These are phyloP conservation scores for Ceratobasidium sp. DNA, from an alignment of 1,284 basidiomycete species.

Conservation along the genomic window DNA sequence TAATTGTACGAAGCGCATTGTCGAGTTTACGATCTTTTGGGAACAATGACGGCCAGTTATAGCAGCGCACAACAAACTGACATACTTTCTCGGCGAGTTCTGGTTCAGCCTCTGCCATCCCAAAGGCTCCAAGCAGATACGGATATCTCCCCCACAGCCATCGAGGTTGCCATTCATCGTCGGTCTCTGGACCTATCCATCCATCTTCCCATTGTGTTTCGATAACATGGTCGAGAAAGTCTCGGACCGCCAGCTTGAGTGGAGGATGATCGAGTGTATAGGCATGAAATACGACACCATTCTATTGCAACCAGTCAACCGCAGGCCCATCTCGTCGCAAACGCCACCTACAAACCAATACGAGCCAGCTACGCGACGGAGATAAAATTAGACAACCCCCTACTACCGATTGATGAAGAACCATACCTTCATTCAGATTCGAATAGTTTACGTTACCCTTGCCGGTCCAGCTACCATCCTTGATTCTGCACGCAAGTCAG, in stretches of 20 bases:
- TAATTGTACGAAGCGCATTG: slow-evolving; percentile 55
- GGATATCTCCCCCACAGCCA: slow-evolving; percentile 67
- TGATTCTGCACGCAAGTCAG: neutral
- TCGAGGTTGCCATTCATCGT: slow-evolving; percentile 60
- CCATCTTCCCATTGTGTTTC: slow-evolving; percentile 62
- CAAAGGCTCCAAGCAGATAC: slow-evolving; percentile 62
- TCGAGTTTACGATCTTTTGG: neutral
- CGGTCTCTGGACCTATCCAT: slow-evolving; percentile 63
- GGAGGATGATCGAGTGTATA: slow-evolving; percentile 56
- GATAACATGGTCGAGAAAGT: slow-evolving; percentile 63
- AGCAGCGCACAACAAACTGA: slow-evolving; percentile 52
- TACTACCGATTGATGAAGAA: neutral
- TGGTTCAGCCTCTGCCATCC: slow-evolving; percentile 61
- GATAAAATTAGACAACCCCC: neutral
- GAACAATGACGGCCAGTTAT: slow-evolving; percentile 48
- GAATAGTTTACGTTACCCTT: slow-evolving; percentile 53
- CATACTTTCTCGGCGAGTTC: slow-evolving; percentile 49
- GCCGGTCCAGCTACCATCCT: slow-evolving; percentile 21
- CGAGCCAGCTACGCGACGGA: slow-evolving; percentile 56
- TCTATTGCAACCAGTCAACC: slow-evolving; percentile 50
- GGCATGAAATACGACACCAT: slow-evolving; percentile 62
- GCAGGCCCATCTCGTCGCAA: neutral
- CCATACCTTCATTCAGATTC: slow-evolving; percentile 61
- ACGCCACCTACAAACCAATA: slow-evolving; percentile 63
- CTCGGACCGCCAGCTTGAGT: slow-evolving; percentile 58